A percentile compares a stretch with the other conserved stretches of the same genome.
Evolutionary conservation across 1,284 basidiomycete species (phyloP).

Genomic region (Peniophora sp.): DNA sequence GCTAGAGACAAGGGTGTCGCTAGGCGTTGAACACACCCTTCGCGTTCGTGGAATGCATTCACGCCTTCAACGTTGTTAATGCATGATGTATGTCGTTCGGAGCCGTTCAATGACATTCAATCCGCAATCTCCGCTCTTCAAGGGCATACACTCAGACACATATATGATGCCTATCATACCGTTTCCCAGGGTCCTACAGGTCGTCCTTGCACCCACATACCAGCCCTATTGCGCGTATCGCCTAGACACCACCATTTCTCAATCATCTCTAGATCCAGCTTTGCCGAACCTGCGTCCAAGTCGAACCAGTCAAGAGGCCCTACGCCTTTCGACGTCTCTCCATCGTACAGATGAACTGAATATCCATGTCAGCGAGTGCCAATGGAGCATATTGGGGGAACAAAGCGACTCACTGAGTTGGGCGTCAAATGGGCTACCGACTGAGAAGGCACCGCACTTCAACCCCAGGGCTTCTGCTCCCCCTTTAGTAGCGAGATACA

Average conservation of each 20-base stretch:
- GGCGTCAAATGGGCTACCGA: conserved; percentile 74
- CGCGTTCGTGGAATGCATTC: too few species aligned
- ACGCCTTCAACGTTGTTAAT: too few species aligned
- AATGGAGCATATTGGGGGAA: background rate
- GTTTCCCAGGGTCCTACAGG: background rate
- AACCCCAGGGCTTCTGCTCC: conserved; percentile 65
- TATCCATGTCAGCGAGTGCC: conserved; percentile 1
- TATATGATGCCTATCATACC: background rate
- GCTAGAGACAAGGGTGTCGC: too few species aligned
- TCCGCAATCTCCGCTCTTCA: too few species aligned
- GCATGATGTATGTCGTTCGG: too few species aligned
- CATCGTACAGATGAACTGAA: conserved; percentile 48
- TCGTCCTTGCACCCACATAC: conserved; percentile 70
- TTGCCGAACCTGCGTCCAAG: conserved; percentile 17
- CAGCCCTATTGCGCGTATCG: conserved; percentile 52
- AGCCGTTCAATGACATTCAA: too few species aligned
- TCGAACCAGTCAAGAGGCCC: conserved; percentile 69
- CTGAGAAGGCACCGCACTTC: conserved; percentile 46
- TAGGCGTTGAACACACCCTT: too few species aligned
- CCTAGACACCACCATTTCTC: conserved; percentile 89
- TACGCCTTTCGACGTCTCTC: conserved; percentile 29
- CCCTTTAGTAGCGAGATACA: conserved; percentile 75
- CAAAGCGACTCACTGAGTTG: conserved; percentile 56
- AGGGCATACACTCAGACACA: too few species aligned
- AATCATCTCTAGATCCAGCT: conserved; percentile 45